Percentiles rank a stretch among this genome's conserved stretches.
These are phyloP conservation scores for Pleurotus pulmonarius DNA, from an alignment of 768 basidiomycete species.

Conservation along the genomic window DNA sequence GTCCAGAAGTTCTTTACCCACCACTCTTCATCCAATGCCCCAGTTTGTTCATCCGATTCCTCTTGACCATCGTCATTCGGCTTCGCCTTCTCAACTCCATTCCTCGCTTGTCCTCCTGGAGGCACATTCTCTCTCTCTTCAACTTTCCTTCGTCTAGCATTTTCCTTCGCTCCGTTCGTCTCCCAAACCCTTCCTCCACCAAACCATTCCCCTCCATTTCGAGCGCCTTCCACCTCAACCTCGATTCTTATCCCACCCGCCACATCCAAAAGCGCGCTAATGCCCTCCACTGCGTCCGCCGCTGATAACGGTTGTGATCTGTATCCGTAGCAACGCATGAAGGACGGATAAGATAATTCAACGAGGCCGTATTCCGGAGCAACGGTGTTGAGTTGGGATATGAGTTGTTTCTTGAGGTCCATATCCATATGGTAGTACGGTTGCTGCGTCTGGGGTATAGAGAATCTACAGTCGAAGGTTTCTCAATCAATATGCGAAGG, in stretches of 20 bases:
- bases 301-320: constrained; percentile 85
- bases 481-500: too few species aligned
- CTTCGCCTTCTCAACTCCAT: constrained; percentile 19
- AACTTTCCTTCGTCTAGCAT: constrained; percentile 29
- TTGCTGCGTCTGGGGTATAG: constrained; percentile 91
- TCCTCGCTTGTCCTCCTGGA: constrained; percentile 19
- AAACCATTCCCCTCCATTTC: constrained; percentile 96
- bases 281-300: constrained; percentile 88
- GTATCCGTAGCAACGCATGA: constrained; percentile 89
- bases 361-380: constrained; percentile 94
- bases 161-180: constrained; percentile 33
- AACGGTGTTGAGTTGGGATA: constrained; percentile 79
- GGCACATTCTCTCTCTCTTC: constrained; percentile 36
- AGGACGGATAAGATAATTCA: constrained; percentile 91
- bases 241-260: constrained; percentile 90
- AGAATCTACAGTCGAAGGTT: constrained; percentile 59
- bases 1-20: constrained; percentile 95
- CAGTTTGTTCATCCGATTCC: constrained; percentile 62
- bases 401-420: constrained; percentile 79
- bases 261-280: constrained; percentile 84
- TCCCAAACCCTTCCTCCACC: constrained; percentile 82
- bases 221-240: constrained; percentile 81
- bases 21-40: constrained; percentile 35
- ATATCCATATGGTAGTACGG: constrained; percentile 95
- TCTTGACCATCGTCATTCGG: constrained; percentile 17